Percentiles rank a stretch among this genome's conserved stretches.
Conservation (phyloP, 768 basidiomycete species). For the Myochromella boudieri region DNA sequence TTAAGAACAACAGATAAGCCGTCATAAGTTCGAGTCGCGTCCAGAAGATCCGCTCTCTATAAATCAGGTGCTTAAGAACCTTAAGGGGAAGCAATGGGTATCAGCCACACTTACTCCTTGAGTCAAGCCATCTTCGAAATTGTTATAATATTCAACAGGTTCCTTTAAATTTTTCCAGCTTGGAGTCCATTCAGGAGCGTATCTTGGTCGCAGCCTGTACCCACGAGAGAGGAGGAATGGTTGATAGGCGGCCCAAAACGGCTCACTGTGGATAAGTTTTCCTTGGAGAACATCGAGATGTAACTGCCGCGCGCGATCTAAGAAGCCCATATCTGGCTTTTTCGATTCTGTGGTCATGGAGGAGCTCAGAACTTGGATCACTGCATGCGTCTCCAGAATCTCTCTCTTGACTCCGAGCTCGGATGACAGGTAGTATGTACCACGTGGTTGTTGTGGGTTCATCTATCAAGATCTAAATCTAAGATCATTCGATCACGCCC, state of each 20-base stretch:
- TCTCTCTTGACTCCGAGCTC: too few species aligned
- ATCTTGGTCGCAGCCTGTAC: constrained; percentile 14
- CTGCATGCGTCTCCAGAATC: too few species aligned
- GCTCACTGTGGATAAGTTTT: too few species aligned
- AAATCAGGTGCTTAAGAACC: neutral
- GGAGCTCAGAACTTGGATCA: too few species aligned
- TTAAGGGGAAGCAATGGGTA: neutral
- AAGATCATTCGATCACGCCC: too few species aligned
- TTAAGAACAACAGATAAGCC: constrained; percentile 15
- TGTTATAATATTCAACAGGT: neutral
- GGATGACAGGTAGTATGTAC: too few species aligned
- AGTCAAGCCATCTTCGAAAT: neutral
- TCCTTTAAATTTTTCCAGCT: neutral
- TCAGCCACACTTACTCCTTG: neutral
- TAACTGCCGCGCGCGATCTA: too few species aligned
- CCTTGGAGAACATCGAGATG: too few species aligned
- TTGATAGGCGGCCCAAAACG: neutral
- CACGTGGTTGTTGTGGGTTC: too few species aligned
- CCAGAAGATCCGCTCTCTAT: constrained; percentile 4
- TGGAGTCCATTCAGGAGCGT: constrained; percentile 8
- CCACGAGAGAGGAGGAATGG: constrained; percentile 1
- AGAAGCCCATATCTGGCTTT: too few species aligned
- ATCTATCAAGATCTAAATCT: too few species aligned
- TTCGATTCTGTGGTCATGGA: too few species aligned
- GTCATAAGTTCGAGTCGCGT: constrained; percentile 8